phyloP scores from a whole-genome alignment of 768 basidiomycete species.

The Cystofilobasidium capitatum region DNA sequence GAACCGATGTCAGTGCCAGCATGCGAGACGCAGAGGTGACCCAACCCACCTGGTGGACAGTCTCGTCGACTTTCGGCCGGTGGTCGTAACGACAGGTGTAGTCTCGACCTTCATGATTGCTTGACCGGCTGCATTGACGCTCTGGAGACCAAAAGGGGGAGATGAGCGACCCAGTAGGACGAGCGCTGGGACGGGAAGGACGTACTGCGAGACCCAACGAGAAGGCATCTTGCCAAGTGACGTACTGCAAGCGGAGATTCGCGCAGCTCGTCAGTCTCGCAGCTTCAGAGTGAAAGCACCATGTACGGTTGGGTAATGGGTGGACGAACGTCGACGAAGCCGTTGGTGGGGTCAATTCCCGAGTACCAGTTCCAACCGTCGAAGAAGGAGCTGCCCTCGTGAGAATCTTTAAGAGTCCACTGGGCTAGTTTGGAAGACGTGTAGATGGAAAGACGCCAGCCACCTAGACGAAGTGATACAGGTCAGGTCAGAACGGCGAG shows the following conservation, averaged over 20 bases:
- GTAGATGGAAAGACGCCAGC: constrained; percentile 2
- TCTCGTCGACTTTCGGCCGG: constrained; percentile 7
- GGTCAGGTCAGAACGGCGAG: neutral
- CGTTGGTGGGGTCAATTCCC: constrained; percentile 13
- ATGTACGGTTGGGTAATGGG: too few species aligned
- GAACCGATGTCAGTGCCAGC: too few species aligned
- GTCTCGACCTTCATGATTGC: constrained; percentile 20
- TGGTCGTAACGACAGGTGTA: neutral
- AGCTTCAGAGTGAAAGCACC: too few species aligned
- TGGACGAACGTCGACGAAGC: constrained; percentile 16
- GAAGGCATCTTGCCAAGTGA: neutral
- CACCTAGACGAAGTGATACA: too few species aligned
- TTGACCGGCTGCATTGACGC: constrained; percentile 1
- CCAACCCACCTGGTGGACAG: neutral
- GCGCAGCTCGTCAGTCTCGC: too few species aligned
- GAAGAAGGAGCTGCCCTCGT: constrained; percentile 7
- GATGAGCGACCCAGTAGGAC: neutral
- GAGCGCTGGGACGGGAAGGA: neutral
- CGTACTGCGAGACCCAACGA: neutral
- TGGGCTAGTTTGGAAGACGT: neutral
- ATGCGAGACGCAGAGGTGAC: too few species aligned
- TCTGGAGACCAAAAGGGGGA: neutral
- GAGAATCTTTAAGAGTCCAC: neutral
- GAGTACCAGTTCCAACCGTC: constrained; percentile 6
- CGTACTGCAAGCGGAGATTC: too few species aligned